Evolutionary conservation across 106 monocot genomes (phyloP).

Genomic region (Dendrobium huoshanense): DNA sequence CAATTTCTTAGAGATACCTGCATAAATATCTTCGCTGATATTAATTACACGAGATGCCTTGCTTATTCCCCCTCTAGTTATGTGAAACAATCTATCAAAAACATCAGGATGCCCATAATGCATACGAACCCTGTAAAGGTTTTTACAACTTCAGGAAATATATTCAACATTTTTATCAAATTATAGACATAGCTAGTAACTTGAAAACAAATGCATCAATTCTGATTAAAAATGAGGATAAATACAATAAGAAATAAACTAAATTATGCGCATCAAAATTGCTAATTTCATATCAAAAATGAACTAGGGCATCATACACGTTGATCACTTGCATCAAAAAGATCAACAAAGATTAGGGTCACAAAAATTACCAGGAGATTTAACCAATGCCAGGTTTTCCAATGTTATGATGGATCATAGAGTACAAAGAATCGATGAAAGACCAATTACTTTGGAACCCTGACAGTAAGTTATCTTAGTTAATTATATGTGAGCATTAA

Average conservation of each 20-base stretch:
- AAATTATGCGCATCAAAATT: not conserved
- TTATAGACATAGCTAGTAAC: not conserved
- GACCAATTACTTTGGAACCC: not conserved
- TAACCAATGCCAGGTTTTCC: not conserved
- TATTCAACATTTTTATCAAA: constrained; percentile 1
- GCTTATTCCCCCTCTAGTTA: constrained; percentile 94
- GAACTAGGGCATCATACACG: not conserved
- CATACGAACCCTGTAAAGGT: constrained; percentile 74
- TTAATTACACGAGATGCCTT: constrained; percentile 97
- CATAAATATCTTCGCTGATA: constrained; percentile 95
- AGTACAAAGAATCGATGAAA: not conserved
- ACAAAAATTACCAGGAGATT: not conserved
- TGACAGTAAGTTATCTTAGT: not conserved
- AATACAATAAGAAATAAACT: not conserved
- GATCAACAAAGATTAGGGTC: constrained; percentile 1
- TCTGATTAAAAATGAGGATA: not conserved
- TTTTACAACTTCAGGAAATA: not conserved
- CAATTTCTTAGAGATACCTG: constrained; percentile 37
- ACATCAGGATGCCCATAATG: constrained; percentile 99
- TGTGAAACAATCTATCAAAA: constrained; percentile 90
- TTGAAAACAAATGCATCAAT: not conserved
- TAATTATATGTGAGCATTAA: not conserved
- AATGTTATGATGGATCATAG: not conserved
- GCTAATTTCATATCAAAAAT: not conserved
- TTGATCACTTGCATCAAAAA: not conserved